Evolutionary conservation across 1,284 basidiomycete genomes (phyloP).

Genomic region (Mycena citricolor): DNA sequence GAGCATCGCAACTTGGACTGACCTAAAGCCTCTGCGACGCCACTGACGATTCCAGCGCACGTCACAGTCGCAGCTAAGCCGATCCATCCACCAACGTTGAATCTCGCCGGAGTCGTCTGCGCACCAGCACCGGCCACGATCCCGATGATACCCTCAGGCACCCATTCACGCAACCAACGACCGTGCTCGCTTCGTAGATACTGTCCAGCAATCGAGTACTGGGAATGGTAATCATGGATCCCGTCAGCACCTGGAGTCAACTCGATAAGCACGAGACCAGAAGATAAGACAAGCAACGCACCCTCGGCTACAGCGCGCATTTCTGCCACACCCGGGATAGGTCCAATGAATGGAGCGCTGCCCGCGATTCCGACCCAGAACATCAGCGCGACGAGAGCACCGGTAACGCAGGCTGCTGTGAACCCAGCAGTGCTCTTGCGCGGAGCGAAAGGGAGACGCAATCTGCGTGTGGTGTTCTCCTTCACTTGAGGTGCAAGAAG

Average conservation of each 20-base stretch:
- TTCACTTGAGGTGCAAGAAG: constrained; percentile 9
- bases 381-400: constrained; percentile 66
- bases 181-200: constrained; percentile 14
- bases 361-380: constrained; percentile 74
- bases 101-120: constrained; percentile 25
- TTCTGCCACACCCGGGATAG: constrained; percentile 57
- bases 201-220: constrained; percentile 23
- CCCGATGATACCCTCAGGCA: constrained; percentile 19
- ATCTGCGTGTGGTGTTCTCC: constrained; percentile 37
- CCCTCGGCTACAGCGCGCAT: constrained; percentile 27
- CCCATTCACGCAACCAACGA: constrained; percentile 11
- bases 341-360: no score
- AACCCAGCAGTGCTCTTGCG: constrained; percentile 92
- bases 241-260: constrained; percentile 2
- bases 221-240: constrained; percentile 12
- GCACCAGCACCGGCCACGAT: constrained; percentile 4
- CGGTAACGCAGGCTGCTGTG: constrained; percentile 78
- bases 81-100: constrained; percentile 40
- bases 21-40: constrained; percentile 84
- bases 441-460: constrained; percentile 74
- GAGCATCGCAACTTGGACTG: constrained; percentile 33
- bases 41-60: constrained; percentile 76
- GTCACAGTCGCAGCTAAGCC: constrained; percentile 61
- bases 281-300: constrained; percentile 1
- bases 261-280: not conserved